Evolutionary conservation across 2,329 filamentous ascomycete species (phyloP), one percentile per base, ranked within the genome.

Genomic region (Alternaria longipes): DNA sequence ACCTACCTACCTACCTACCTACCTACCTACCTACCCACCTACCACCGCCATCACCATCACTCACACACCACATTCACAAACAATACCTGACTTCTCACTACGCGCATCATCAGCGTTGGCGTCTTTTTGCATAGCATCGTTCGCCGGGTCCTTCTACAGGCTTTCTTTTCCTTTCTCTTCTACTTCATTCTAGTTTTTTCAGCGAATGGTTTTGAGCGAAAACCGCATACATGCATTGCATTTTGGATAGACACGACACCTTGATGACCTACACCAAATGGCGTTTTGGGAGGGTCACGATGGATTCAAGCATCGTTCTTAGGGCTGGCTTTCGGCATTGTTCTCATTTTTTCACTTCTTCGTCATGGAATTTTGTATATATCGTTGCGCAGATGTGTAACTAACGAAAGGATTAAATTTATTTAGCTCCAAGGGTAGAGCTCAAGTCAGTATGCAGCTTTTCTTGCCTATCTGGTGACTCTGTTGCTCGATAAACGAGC

Each of bases 241-340:
- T 47, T 22, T 54, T 59, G 50, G 50, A 54, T 54, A 59, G 53
- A 60, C 53, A 56, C 32, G 53, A 60, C 18, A 36, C 46, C 22
- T 38, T 50, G 46, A 50, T 24, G 46, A 50, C 46, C 34, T 28
- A 14, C 50, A 26, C 42, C 32, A 47, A 38, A 55, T 22, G 30
- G 53, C 42, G 53, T 55, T 55, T 55, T 44, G 40, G 30, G 32
- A 11, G 20, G 46, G 46, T 38, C 46, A 22, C 34, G 32, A 36
- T 50, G 46, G 49, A 28, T 20, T 52, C 22, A 46, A 40, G 28
- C 41, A 36, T 46, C 41, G 18, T 46, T 45, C 24, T 46, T 41
- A 20, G 51, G 51, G 12, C 18, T 49, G 46, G 30, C 30, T 49
- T 49, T 36, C 34, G 5, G 32, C 32, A 50, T 50, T 26, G 30